These are phyloP conservation scores for Saururus chinensis DNA, from an alignment of 164 flowering plant genomes.

Conservation along the genomic window DNA sequence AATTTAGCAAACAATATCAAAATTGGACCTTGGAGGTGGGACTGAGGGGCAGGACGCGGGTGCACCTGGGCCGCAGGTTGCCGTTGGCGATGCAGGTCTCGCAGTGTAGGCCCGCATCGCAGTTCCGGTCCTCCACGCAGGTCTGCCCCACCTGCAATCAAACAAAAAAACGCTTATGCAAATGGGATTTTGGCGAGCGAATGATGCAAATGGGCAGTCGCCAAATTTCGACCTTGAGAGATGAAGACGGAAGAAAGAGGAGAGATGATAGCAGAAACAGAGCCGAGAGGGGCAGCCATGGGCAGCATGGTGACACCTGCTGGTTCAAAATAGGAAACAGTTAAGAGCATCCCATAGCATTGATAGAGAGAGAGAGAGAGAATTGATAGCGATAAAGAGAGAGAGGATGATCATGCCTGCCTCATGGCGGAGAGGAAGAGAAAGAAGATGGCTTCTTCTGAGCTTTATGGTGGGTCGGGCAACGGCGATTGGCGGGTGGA, in stretches of 20 bases:
- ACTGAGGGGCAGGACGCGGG: constrained; percentile 46
- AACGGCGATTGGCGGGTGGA: too few species aligned
- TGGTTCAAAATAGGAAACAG: too few species aligned
- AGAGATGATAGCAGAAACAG: not conserved
- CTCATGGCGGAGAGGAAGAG: not conserved
- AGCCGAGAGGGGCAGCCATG: not conserved
- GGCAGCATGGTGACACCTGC: not conserved
- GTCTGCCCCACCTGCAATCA: constrained; percentile 39
- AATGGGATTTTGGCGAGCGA: not conserved
- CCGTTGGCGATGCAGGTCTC: constrained; percentile 63
- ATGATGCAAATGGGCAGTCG: not conserved
- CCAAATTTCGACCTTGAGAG: not conserved
- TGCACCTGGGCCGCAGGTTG: constrained; percentile 60
- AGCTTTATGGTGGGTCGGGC: too few species aligned
- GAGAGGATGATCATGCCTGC: not conserved
- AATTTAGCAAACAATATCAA: constrained; percentile 31
- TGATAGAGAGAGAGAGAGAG: constrained; percentile 1
- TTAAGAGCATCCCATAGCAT: not conserved
- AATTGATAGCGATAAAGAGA: not conserved
- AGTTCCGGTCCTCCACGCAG: constrained; percentile 39
- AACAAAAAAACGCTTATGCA: not conserved
- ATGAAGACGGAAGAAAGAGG: not conserved
- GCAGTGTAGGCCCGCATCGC: constrained; percentile 73
- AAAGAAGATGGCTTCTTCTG: too few species aligned
- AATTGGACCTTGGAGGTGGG: constrained; percentile 56